These are phyloP conservation scores for Camillea tinctor DNA, from an alignment of 2,329 filamentous ascomycete species.

Conservation along the genomic window DNA sequence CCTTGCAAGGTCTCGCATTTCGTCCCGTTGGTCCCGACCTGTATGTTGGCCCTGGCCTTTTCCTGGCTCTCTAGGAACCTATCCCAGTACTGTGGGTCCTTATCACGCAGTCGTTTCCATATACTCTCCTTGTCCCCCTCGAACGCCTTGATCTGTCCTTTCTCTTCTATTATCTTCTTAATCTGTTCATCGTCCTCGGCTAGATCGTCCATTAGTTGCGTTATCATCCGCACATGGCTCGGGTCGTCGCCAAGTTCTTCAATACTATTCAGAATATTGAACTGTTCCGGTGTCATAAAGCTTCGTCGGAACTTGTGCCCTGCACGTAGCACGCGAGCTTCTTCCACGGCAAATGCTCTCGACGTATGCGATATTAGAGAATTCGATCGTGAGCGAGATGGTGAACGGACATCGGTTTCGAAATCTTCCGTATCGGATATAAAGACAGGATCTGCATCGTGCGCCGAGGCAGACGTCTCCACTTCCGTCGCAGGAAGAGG, in stretches of 20 bases:
- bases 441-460: conserved; percentile 37
- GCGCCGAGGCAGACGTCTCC: conserved; percentile 31
- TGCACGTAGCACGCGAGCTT: conserved; percentile 54
- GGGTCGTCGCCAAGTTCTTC: conserved; percentile 52
- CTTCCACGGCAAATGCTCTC: conserved; percentile 54
- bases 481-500: conserved; percentile 22
- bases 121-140: conserved; percentile 55
- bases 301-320: conserved; percentile 57
- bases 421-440: conserved; percentile 47
- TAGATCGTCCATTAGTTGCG: conserved; percentile 62
- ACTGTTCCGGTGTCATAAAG: conserved; percentile 52
- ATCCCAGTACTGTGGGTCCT: conserved; percentile 66
- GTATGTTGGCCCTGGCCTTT: conserved; percentile 56
- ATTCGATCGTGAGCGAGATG: conserved; percentile 49
- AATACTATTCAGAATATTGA: conserved; percentile 47
- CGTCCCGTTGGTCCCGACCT: conserved; percentile 24
- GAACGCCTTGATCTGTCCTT: conserved; percentile 62
- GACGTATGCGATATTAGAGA: conserved; percentile 51
- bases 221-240: conserved; percentile 51
- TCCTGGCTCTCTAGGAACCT: conserved; percentile 61
- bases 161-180: conserved; percentile 49
- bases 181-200: conserved; percentile 62
- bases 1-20: conserved; percentile 19
- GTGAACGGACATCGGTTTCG: conserved; percentile 44
- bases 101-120: conserved; percentile 49